Evolutionary conservation across 768 basidiomycete species (phyloP), one percentile per base, ranked within the genome.

Genomic region (Tricholoma saponaceum): DNA sequence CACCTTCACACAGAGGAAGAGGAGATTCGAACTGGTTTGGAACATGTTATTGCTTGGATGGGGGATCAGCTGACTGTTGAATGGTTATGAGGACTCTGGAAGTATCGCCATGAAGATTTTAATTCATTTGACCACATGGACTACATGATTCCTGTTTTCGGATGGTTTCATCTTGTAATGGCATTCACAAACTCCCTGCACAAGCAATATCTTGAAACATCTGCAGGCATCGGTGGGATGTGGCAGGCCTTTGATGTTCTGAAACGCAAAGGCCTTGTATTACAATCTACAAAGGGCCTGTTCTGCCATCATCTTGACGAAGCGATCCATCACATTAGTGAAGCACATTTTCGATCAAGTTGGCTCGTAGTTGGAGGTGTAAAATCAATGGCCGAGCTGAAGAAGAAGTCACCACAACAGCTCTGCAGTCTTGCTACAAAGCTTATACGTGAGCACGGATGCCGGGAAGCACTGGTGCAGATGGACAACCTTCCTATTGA

Each of bases 141-240:
- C 47, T 77, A 64, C 60, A 55, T 73, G 4, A 43, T 74, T 1
- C 51, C 63, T 0, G 52, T 65, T 0, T 74, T 74, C 39, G 74
- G 78, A 0, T 81, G 76, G 76, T 69, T 81, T 12, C 78, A 81
- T 56, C 56, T 70, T 0, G 49, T 62, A 20, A 77, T 81, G 70
- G 76, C 76, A 5, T 70, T 71, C 53, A 74, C 69, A 3, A 71
- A 73, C 37, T 76, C 76, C 0, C 52, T 79, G 1, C 73, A 79
- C 56, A 70, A 74, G 50, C 78, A 80, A 55, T 79, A 77, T 59
- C 65, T 71, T 6, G 74, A 73, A 0, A 74, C 73, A 0, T 56
- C 62, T 12, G 60, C 58, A 16, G 62, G 66, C 0, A 60, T 18
- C 64, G 68, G 68, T 2, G 71, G 72, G 0, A 59, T 76, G 7